phyloP scores from a whole-genome alignment of 2,329 filamentous ascomycete genomes.

The Fusarium cyanostomum region DNA sequence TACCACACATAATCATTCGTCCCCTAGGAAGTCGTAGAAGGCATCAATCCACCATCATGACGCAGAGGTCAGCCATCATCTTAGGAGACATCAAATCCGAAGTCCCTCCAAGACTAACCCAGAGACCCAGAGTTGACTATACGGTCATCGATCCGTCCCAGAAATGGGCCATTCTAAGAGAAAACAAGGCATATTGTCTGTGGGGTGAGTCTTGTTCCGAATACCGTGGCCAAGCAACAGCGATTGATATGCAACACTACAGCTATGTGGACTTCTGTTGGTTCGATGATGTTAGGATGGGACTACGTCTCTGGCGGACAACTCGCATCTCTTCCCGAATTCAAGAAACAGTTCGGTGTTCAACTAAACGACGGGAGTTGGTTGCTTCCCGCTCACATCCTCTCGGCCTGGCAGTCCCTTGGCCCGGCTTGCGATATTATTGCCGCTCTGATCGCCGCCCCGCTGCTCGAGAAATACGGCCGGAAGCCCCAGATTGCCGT shows the following conservation, averaged over 20 bases:
- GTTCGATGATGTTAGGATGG: constrained; percentile 46
- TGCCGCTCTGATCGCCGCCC: constrained; percentile 41
- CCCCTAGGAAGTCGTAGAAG: too few species aligned
- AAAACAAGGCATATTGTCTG: constrained; percentile 18
- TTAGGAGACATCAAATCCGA: too few species aligned
- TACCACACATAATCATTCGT: too few species aligned
- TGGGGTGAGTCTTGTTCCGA: background rate
- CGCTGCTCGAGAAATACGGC: constrained; percentile 46
- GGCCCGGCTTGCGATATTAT: constrained; percentile 42
- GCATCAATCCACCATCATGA: too few species aligned
- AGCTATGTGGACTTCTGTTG: constrained; percentile 44
- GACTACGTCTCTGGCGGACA: constrained; percentile 46
- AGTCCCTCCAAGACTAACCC: too few species aligned
- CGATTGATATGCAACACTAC: constrained; percentile 28
- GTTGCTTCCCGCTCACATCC: constrained; percentile 44
- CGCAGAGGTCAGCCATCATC: too few species aligned
- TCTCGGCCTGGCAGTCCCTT: constrained; percentile 46
- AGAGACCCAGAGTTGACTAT: constrained; percentile 33
- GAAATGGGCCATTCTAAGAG: constrained; percentile 45
- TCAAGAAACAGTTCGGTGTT: constrained; percentile 42
- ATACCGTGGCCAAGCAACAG: constrained; percentile 33
- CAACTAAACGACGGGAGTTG: constrained; percentile 38
- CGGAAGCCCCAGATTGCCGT: constrained; percentile 44
- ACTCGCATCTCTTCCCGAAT: constrained; percentile 44
- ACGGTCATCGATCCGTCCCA: constrained; percentile 38